Evolutionary conservation across 1,139 yeast genomes (phyloP).

Genomic region (Nadsonia starkeyi-henricii): DNA sequence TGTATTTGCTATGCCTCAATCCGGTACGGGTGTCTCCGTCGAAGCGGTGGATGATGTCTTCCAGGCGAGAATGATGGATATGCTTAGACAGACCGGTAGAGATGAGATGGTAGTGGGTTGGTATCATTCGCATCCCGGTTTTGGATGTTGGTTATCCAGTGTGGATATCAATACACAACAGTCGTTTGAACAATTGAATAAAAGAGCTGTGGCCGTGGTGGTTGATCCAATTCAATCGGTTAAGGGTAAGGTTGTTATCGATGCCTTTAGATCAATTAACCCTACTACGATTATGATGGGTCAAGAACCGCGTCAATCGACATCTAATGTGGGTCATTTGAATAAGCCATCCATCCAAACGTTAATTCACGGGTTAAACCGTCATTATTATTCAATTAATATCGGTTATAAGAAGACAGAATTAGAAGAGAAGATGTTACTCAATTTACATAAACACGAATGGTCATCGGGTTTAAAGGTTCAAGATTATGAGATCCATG

Average conservation of each 20-base stretch:
- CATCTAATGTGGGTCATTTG: conserved; percentile 88
- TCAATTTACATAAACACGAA: conserved; percentile 85
- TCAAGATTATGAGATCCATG: conserved; percentile 66
- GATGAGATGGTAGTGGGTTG: conserved; percentile 98
- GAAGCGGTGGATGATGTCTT: conserved; percentile 99
- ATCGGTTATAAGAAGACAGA: conserved; percentile 90
- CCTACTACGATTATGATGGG: conserved; percentile 86
- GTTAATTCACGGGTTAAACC: conserved; percentile 88
- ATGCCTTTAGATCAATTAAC: conserved; percentile 90
- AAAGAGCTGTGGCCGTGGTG: conserved; percentile 93
- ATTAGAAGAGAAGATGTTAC: conserved; percentile 84
- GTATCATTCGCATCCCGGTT: conserved; percentile 99
- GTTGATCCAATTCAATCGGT: conserved; percentile 97
- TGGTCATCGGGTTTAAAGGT: conserved; percentile 91
- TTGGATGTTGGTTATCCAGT: conserved; percentile 97
- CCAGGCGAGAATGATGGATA: conserved; percentile 99
- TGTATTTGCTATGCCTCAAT: conserved; percentile 98
- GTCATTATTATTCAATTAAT: conserved; percentile 90
- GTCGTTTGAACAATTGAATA: conserved; percentile 89
- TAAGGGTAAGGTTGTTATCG: conserved; percentile 96
- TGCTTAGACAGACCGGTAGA: conserved; percentile 96
- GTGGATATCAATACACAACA: conserved; percentile 97
- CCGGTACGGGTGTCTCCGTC: conserved; percentile 92
- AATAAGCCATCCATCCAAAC: conserved; percentile 98
- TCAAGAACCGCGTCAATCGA: conserved; percentile 95